Base-by-base conservation (phyloP, 2,329 filamentous ascomycete genomes). In the Colletotrichum higginsianum region DNA sequence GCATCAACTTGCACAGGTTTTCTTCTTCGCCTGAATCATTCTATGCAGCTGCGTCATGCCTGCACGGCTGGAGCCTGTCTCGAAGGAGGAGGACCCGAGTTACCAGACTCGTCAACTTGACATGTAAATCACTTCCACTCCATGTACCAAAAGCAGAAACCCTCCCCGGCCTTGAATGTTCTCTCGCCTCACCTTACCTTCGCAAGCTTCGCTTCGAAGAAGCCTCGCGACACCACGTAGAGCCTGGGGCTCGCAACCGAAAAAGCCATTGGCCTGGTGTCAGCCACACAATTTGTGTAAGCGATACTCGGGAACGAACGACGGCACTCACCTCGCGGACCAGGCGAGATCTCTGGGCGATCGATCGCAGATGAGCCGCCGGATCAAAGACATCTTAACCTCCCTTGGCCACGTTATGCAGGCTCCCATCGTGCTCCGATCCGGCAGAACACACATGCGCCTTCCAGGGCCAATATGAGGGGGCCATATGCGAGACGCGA, bases 231-330 rank as follows among this genome's bases (percentile, higher is more conserved):
- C 35, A n/a, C 5, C 56, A 46, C 40, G 57, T 42, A 61, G 3
- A n/a, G 4, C 35, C 9, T 23, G 15, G 16, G 16, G 50, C 1
- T 38, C 35, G 35, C 35, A 11, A 38, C 50, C 4, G 30, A 38
- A 26, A 26, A 13, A 46, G 8, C 38, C 7, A 38, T 56, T 56
- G 12, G 58, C 13, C 44, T 30, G 11, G 65, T 71, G 55, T 71
- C 69, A 71, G 69, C 69, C 65, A 71, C 65, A 38, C 56, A 64
- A 71, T 71, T 40, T 64, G 3, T 11, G 16, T 69, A 71, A 58
- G 65, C 69, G 69, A 71, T 49, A 35, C 21, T 71, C 65, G 65
- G 65, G 53, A 63, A 58, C 53, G 38, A 23, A 47, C 13, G 56
- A 50, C 42, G 30, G 30, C 35, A 11, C n/a, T 40, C 15, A 40